Evolutionary conservation across 345 rosid species (phyloP).

Genomic region (Linum lewisii): DNA sequence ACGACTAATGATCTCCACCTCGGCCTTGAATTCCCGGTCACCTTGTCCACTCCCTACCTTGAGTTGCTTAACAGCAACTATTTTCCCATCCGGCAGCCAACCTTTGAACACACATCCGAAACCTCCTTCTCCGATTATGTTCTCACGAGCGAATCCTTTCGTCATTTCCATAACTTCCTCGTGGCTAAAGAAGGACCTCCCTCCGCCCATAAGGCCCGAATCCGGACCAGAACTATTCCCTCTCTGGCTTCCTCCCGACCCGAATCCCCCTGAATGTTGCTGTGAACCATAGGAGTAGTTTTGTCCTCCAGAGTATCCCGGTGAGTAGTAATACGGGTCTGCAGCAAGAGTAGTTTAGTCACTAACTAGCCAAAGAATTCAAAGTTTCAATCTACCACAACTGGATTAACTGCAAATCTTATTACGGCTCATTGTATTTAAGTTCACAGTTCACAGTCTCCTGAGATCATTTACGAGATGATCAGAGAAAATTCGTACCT

Average conservation of each 20-base stretch:
- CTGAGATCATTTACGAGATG: too few species aligned
- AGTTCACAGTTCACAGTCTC: too few species aligned
- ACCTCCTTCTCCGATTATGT: constrained; percentile 89
- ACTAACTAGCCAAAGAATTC: too few species aligned
- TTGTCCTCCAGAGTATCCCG: constrained; percentile 27
- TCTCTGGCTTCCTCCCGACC: constrained; percentile 35
- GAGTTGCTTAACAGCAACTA: constrained; percentile 95
- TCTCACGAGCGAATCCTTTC: constrained; percentile 53
- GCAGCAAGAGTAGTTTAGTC: background rate
- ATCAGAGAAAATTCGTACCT: too few species aligned
- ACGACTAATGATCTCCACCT: constrained; percentile 88
- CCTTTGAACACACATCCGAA: constrained; percentile 89
- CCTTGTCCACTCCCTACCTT: constrained; percentile 94
- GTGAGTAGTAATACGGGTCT: constrained; percentile 44
- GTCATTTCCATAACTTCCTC: constrained; percentile 85
- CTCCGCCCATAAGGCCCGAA: constrained; percentile 36
- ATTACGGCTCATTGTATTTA: too few species aligned
- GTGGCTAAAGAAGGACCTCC: constrained; percentile 49
- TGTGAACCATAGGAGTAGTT: constrained; percentile 37
- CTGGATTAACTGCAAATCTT: too few species aligned
- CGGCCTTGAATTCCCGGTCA: constrained; percentile 89
- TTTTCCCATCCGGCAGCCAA: constrained; percentile 35
- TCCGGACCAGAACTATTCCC: constrained; percentile 32
- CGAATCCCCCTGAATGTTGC: constrained; percentile 24
- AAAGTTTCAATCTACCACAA: too few species aligned